Conservation (phyloP, 148 eudicot species). For the Arctostaphylos glauca region DNA sequence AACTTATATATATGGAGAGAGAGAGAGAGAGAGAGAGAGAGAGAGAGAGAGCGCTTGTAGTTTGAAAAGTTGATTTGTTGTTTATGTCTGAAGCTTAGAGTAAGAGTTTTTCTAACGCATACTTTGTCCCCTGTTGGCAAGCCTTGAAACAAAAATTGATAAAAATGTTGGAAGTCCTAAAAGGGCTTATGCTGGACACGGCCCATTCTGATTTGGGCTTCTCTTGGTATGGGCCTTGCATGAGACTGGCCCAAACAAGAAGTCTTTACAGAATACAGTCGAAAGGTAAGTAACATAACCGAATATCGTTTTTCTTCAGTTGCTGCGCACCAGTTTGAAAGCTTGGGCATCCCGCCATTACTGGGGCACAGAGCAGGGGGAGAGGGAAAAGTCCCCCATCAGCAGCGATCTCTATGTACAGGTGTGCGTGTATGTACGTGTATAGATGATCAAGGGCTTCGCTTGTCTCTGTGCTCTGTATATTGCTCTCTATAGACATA, state of each 20-base stretch:
- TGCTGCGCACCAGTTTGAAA: conserved; percentile 1
- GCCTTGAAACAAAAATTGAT: neutral
- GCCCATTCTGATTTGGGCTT: neutral
- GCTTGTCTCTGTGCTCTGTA: neutral
- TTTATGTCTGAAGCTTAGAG: conserved; percentile 10
- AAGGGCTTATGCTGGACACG: neutral
- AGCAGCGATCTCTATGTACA: neutral
- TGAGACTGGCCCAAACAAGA: neutral
- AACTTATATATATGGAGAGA: neutral
- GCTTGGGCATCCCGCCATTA: neutral
- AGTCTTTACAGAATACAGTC: neutral
- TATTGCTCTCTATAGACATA: neutral
- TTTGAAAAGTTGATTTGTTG: neutral
- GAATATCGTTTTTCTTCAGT: neutral
- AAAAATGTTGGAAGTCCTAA: neutral
- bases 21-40: neutral
- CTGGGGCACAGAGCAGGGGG: neutral
- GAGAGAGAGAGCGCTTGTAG: neutral
- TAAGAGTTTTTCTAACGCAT: neutral
- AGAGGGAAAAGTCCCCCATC: neutral
- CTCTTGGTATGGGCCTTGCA: neutral
- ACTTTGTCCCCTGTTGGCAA: no score
- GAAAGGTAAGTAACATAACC: neutral
- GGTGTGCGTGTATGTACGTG: neutral
- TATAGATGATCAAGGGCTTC: neutral